Evolutionary conservation across 106 monocot species (phyloP), one percentile per base, ranked within the genome.

Genomic region (Allium sativum): DNA sequence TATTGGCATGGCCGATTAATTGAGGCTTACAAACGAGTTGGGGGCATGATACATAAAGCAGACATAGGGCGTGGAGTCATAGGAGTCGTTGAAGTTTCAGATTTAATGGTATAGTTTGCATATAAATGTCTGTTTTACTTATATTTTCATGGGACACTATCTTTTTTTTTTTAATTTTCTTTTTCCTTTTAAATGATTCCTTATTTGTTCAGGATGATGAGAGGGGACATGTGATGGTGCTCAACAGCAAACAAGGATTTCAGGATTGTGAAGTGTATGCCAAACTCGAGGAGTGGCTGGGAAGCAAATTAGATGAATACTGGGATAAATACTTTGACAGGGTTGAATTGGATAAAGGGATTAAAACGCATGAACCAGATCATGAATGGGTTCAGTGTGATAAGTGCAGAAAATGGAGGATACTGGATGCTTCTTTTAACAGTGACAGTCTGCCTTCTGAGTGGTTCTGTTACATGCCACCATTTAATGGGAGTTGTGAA

Each of bases 1-100:
- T 91, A 91, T 52, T 91, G 86, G 91, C 86, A 86, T 80, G 91
- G 91, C 19, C 77, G 91, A 47, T 53, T 91, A 55, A 91, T 91
- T 65, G 91, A 91, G 91, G 86, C 91, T 44, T 91, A 91, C 54
- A 91, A 86, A 52, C 69, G 91, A 72, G 91, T 86, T 70, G 91
- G 91, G 21, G 72, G 79, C 40, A 83, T 83, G 79, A 52, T 80
- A 42, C 72, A 83, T 44, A 86, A 78, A 69, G 69, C 83, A 21
- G 91, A 91, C 44, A 70, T 83, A 48, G 83, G 91, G 0, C 77
- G 91, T 65, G 86, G 91, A 56, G 76, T 86, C 31, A 55, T 91
- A 21, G 91, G 91, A 57, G 86, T 91, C 66, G 47, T 78, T 21
- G 83, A 91, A 62, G 71, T 91, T 53, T 77, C 91, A 55, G 56